A percentile compares a stretch with the other conserved stretches of the same genome.
These are phyloP conservation scores for Puccinia polysora DNA, from an alignment of 1,284 basidiomycete genomes.

Conservation along the genomic window DNA sequence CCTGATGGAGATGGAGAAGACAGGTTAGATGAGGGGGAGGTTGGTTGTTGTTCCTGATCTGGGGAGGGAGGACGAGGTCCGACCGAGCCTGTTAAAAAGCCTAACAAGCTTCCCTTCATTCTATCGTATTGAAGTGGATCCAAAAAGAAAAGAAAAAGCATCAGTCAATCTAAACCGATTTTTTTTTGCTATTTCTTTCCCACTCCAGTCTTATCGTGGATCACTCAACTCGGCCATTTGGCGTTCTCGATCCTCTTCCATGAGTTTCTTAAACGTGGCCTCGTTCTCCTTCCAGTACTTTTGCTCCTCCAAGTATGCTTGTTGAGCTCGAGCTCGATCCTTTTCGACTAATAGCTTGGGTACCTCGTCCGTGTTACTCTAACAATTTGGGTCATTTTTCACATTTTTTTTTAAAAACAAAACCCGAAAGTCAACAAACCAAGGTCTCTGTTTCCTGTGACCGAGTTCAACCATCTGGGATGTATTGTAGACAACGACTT, in stretches of 20 bases:
- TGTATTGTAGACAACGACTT: no score
- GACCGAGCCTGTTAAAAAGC: constrained; percentile 53
- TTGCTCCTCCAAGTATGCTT: constrained; percentile 76
- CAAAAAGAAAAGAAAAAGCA: constrained; percentile 44
- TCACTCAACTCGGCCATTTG: constrained; percentile 59
- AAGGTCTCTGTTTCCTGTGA: no score
- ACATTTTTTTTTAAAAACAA: no score
- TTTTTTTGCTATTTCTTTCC: no score
- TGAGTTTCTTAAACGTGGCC: constrained; percentile 69
- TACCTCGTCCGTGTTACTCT: constrained; percentile 56
- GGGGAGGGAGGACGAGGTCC: constrained; percentile 38
- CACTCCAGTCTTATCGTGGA: constrained; percentile 44
- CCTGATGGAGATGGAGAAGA: neutral
- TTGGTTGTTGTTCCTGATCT: neutral
- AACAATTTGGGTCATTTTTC: no score
- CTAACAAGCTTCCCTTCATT: constrained; percentile 55
- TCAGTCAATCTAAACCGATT: constrained; percentile 20
- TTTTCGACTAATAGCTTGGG: constrained; percentile 75
- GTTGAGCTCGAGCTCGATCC: constrained; percentile 80
- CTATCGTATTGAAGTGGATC: constrained; percentile 3
- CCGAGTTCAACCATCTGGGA: no score
- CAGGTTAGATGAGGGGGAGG: neutral
- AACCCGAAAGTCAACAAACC: no score
- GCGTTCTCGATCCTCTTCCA: constrained; percentile 76
- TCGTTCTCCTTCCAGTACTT: constrained; percentile 78